Evolutionary conservation across 768 basidiomycete genomes (phyloP), one percentile per base, ranked within the genome.

Genomic region (Omphalotus guepiniiformis): DNA sequence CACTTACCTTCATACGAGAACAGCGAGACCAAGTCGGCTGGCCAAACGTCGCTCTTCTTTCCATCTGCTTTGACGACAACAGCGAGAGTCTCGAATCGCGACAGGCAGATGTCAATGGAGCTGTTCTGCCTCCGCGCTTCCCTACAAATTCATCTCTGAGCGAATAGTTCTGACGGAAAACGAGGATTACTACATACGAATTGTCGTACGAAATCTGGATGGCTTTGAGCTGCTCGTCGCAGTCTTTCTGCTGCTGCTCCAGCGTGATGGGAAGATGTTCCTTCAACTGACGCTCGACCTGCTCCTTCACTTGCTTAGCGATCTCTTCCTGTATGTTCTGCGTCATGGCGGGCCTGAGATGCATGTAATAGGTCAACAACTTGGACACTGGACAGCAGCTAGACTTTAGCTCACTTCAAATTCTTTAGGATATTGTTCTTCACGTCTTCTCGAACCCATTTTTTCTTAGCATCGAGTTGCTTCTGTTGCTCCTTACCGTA

Each of bases 1-100:
- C n/a, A 63, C 77, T 62, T 56, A 83, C 81, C 56, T 41, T 77
- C 70, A 56, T 82, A 85, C 4, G 64, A 63, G 39, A 80, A 71
- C 12, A 84, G 60, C 2, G 74, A 70, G 42, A 69, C 62, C 27
- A 83, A 53, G 52, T 80, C 74, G 0, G 63, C 59, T 6, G 82
- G 82, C 50, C 72, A 83, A 12, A 71, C 50, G 1, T 61, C 53
- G 60, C 79, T 78, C 49, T 55, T 62, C 43, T 60, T 68, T 1
- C 81, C 82, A 49, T 79, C 72, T 8, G 35, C 12, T 48, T 68
- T 79, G 51, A 78, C 51, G n/a, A 85, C 66, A 3, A 63, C 57
- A 6, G 65, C 62, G 30, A 85, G 63, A 2, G 62, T 60, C 40
- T 80, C 78, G 48, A 74, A 63, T 25, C 75, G 52, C 54, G 74